Base-by-base conservation (phyloP, 768 basidiomycete genomes). In the Naganishia antarctica region DNA sequence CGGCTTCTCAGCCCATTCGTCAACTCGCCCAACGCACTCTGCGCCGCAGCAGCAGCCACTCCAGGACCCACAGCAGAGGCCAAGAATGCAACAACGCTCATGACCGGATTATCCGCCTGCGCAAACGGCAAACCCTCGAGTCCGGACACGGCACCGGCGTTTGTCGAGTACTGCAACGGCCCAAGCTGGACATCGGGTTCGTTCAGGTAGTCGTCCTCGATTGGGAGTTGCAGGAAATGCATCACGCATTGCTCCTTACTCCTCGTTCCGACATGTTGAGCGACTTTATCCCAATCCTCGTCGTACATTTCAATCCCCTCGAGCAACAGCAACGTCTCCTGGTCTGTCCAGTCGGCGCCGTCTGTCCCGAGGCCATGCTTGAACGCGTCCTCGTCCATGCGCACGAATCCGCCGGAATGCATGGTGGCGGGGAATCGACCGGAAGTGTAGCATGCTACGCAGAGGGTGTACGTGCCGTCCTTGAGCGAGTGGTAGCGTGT, bases 261-360 rank as follows among this genome's bases (percentile, higher is more conserved):
- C 46, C 94, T 82, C 26, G 91, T 89, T 13, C 88, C 89, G 49
- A 99, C 92, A 74, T 98, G 93, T 69, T 91, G 89, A 69, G 93
- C 88, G 67, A 98, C 86, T 51, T 85, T 83, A 23, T 85, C 85
- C 94, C 94, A 99, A 72, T 97, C 94, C 72, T 98, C 94, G 69
- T 96, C 91, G 76, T 86, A 91, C 90, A 99, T 96, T 78, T 99
- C 96, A 45, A 99, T 84, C 16, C 87, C 96, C 76, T 99, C 96
- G n/a, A 99, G 82, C 4, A 99, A 81, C 8, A 89, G 78, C 11
- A 99, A 78, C 21, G 87, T 82, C 77, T 99, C 96, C 74, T 92
- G 88, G 74, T 96, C 93, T 1, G 85, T 82, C 96, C 96, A 99
- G 65, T 82, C 81, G 61, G 87, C 85, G 21, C 65, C 70, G 29